These are phyloP conservation scores for Pythium grandisporangium DNA, from an alignment of 352 stramenopile species.

Conservation along the genomic window DNA sequence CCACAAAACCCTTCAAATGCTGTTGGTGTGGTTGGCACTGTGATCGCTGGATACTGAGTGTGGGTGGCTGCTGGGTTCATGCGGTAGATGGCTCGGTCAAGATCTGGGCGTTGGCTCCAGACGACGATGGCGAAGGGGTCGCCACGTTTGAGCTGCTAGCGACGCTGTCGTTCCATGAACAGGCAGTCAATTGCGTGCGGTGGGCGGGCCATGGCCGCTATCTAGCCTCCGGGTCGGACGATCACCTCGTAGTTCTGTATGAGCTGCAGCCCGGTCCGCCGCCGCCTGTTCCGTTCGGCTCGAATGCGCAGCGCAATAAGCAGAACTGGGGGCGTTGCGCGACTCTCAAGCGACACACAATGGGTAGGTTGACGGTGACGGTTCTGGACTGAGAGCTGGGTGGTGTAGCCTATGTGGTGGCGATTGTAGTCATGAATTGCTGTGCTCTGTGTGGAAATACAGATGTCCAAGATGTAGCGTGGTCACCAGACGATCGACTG, in stretches of 20 bases:
- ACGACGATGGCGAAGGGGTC: conserved; percentile 28
- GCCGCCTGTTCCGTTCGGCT: conserved; percentile 69
- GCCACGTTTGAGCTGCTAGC: conserved; percentile 73
- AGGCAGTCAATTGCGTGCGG: conserved; percentile 82
- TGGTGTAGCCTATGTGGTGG: no score
- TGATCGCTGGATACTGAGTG: no score
- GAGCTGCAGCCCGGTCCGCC: conserved; percentile 55
- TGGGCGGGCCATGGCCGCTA: conserved; percentile 74
- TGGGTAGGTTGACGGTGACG: conserved; percentile 27
- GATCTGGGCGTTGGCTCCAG: conserved; percentile 61
- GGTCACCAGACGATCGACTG: conserved; percentile 83
- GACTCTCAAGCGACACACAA: conserved; percentile 78
- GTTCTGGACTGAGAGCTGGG: not conserved
- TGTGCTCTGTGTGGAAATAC: not conserved
- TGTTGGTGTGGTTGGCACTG: no score
- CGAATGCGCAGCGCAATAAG: conserved; percentile 68
- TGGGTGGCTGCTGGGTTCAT: not conserved
- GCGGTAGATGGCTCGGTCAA: conserved; percentile 66
- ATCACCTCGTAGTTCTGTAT: conserved; percentile 80
- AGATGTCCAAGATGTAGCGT: conserved; percentile 83
- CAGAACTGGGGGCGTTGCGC: conserved; percentile 79
- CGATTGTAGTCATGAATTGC: no score
- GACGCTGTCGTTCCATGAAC: conserved; percentile 73
- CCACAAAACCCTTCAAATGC: no score
- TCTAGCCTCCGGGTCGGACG: conserved; percentile 75